These are phyloP conservation scores for Candida oleophila DNA, from an alignment of 805 yeast species.

Conservation along the genomic window DNA sequence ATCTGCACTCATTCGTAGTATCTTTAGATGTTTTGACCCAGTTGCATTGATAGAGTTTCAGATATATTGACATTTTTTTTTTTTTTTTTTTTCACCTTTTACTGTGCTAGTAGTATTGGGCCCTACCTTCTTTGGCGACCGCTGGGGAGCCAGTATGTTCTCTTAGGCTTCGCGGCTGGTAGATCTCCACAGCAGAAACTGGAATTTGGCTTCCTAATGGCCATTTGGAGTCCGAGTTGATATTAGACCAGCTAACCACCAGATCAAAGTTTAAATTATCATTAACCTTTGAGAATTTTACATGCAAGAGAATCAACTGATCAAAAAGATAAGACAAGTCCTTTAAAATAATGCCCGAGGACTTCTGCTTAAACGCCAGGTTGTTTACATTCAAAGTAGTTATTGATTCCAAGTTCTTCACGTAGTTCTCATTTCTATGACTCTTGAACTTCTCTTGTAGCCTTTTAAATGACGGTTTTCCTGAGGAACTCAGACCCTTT, in stretches of 20 bases:
- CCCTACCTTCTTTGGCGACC: too few species aligned
- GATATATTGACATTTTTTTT: too few species aligned
- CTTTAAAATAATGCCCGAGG: constrained; percentile 32
- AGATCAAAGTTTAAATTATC: constrained; percentile 36
- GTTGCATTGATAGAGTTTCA: too few species aligned
- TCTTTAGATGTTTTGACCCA: too few species aligned
- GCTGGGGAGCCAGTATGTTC: too few species aligned
- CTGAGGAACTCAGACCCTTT: constrained; percentile 9
- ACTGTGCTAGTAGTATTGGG: background rate
- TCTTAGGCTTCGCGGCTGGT: constrained; percentile 14
- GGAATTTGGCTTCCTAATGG: constrained; percentile 41
- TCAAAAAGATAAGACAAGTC: constrained; percentile 42
- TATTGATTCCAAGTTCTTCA: constrained; percentile 31
- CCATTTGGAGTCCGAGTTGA: constrained; percentile 41
- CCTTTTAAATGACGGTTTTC: constrained; percentile 6
- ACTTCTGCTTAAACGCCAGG: constrained; percentile 29
- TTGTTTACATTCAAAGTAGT: constrained; percentile 34
- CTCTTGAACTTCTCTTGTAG: constrained; percentile 26
- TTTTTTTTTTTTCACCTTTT: too few species aligned
- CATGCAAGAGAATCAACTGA: constrained; percentile 35
- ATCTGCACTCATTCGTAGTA: too few species aligned
- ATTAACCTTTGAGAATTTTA: constrained; percentile 45
- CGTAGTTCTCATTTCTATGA: constrained; percentile 29
- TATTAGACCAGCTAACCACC: constrained; percentile 34
- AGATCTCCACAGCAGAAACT: constrained; percentile 23